phyloP scores from a whole-genome alignment of 305 asterid genomes.

The Fraxinus baroniana region DNA sequence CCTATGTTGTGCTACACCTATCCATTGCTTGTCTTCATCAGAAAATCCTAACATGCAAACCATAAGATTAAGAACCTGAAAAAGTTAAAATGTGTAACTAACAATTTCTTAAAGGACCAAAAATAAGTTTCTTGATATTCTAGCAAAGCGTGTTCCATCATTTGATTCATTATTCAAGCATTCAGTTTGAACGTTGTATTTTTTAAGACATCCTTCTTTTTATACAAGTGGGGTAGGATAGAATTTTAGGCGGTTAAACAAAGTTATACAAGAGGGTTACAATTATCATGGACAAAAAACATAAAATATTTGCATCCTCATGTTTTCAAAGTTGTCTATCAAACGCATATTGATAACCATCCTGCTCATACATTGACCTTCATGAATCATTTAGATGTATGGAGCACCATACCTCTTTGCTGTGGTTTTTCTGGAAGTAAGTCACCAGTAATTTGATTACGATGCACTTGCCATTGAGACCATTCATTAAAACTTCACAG shows the following conservation, averaged over 20 bases:
- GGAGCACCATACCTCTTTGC: slow-evolving; percentile 71
- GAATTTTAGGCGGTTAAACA: background rate
- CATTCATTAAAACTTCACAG: slow-evolving; percentile 1
- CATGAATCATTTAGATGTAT: background rate
- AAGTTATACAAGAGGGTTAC: background rate
- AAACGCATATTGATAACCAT: background rate
- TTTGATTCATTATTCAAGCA: background rate
- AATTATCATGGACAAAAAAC: background rate
- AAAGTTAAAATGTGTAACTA: background rate
- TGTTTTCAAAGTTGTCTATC: background rate
- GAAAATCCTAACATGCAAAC: slow-evolving; percentile 96
- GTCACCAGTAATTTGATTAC: slow-evolving; percentile 92
- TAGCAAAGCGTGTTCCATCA: background rate
- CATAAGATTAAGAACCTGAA: slow-evolving; percentile 92
- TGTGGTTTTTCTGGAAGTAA: slow-evolving; percentile 90
- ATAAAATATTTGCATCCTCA: background rate
- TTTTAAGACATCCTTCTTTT: background rate
- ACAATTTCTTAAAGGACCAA: slow-evolving; percentile 7
- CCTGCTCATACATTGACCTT: background rate
- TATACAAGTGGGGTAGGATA: background rate
- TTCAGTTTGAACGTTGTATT: background rate
- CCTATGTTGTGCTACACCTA: slow-evolving; percentile 88
- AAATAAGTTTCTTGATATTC: background rate
- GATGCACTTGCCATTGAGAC: slow-evolving; percentile 69
- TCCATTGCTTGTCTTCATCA: slow-evolving; percentile 90